Base-by-base conservation (phyloP, 345 rosid genomes). In the Gossypium bickii region DNA sequence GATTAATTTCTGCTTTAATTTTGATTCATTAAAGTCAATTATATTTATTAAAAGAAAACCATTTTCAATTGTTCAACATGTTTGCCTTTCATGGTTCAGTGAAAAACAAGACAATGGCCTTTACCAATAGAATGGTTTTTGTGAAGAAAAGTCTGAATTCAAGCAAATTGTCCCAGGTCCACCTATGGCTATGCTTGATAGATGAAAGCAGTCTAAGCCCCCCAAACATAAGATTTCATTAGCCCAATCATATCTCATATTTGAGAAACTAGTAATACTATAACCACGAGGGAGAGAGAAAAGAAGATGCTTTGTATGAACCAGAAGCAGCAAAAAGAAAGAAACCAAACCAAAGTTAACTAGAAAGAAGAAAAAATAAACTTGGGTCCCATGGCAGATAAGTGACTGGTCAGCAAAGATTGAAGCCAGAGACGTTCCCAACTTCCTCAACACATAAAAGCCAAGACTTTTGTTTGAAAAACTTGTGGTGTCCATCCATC, bases 351-450 rank as follows among this genome's bases (percentile, higher is more conserved):
- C 70, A 24, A 13, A 66, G 17, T n/a, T 63, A 3, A 38, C 24
- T 47, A 63, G n/a, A 17, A 38, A 57, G 61, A 3, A 22, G 9
- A 63, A 34, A 20, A 2, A 74, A 38, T 8, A 11, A 41, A 5
- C 17, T 10, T 61, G 74, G 84, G 70, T 63, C 79, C 80, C 75
- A 47, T 12, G 62, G 29, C 52, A 43, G 82, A 82, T 52, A 81
- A 77, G 34, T 15, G 68, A 78, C n/a, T 70, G 60, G 85, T 82
- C 84, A 81, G 12, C 63, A 55, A 34, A 73, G 76, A 74, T 67
- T 62, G 15, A 52, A 13, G 57, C 22, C 27, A 38, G 44, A 69
- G 80, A 62, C 74, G 2, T 74, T 53, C 52, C 80, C 82, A 77
- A 43, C 51, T 77, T 74, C 74, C 82, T 78, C 68, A 77, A 51